Evolutionary conservation across 805 yeast genomes (phyloP).

Genomic region (Metschnikowia amazonensis): DNA sequence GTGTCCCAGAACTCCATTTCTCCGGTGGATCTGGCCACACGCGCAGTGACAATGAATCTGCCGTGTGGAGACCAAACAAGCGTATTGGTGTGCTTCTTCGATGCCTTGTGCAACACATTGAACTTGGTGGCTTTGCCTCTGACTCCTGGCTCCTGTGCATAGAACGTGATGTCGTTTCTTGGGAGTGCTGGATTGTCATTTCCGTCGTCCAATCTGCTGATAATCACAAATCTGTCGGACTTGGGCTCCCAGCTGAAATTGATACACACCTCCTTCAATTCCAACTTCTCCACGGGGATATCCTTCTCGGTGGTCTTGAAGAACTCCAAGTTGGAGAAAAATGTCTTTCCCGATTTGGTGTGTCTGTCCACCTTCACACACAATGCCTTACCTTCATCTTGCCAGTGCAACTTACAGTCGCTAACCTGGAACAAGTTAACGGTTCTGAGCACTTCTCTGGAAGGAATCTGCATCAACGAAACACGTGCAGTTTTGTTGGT

Average conservation of each 20-base stretch:
- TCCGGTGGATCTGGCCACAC: slow-evolving; percentile 48
- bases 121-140: slow-evolving; percentile 52
- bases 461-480: slow-evolving; percentile 80
- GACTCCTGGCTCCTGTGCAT: slow-evolving; percentile 62
- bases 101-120: slow-evolving; percentile 55
- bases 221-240: slow-evolving; percentile 79
- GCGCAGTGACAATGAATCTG: slow-evolving; percentile 64
- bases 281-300: slow-evolving; percentile 92
- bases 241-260: slow-evolving; percentile 96
- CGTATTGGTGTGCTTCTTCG: slow-evolving; percentile 64
- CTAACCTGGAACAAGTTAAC: slow-evolving; percentile 92
- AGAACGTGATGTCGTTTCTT: slow-evolving; percentile 70
- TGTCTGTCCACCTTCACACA: slow-evolving; percentile 97
- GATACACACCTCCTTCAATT: slow-evolving; percentile 81
- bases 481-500: slow-evolving; percentile 93
- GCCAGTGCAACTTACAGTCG: slow-evolving; percentile 92
- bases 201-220: slow-evolving; percentile 59
- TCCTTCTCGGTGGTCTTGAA: slow-evolving; percentile 84
- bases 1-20: slow-evolving; percentile 83
- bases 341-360: slow-evolving; percentile 89
- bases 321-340: slow-evolving; percentile 87
- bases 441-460: slow-evolving; percentile 79
- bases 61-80: slow-evolving; percentile 91
- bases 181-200: slow-evolving; percentile 60
- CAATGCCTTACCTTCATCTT: slow-evolving; percentile 73